phyloP scores from a whole-genome alignment of 257 asterid genomes.

The Nicotiana otophora region DNA sequence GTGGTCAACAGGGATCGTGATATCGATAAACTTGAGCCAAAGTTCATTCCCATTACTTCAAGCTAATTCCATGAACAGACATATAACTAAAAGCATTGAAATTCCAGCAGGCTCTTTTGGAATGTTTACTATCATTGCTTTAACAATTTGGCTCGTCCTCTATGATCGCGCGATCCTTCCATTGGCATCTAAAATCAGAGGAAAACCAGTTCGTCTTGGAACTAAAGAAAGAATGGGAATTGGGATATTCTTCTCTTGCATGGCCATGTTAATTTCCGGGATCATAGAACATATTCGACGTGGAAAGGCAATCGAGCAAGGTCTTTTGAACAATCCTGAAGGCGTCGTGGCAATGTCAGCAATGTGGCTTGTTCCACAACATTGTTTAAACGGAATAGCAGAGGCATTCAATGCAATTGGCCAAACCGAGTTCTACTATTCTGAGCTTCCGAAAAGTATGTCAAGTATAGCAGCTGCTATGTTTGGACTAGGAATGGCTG shows the following conservation, averaged over 20 bases:
- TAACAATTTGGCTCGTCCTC: slow-evolving; percentile 43
- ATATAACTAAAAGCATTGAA: slow-evolving; percentile 37
- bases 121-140: slow-evolving; percentile 34
- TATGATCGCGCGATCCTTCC: slow-evolving; percentile 60
- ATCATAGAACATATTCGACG: slow-evolving; percentile 43
- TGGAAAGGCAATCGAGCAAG: slow-evolving; percentile 35
- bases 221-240: slow-evolving; percentile 56
- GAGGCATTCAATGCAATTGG: slow-evolving; percentile 58
- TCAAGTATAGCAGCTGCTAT: slow-evolving; percentile 51
- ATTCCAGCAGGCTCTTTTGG: slow-evolving; percentile 68
- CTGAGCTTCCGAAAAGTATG: slow-evolving; percentile 61
- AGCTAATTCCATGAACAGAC: slow-evolving; percentile 62
- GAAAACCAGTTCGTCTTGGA: slow-evolving; percentile 38
- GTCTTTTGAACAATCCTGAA: slow-evolving; percentile 31
- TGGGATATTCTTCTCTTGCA: slow-evolving; percentile 39
- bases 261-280: slow-evolving; percentile 45
- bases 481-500: slow-evolving; percentile 49
- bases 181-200: slow-evolving; percentile 37
- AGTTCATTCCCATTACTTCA: slow-evolving; percentile 46
- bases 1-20: slow-evolving; percentile 70
- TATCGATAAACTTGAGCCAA: slow-evolving; percentile 52
- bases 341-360: slow-evolving; percentile 53
- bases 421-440: slow-evolving; percentile 54
- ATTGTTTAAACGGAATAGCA: slow-evolving; percentile 45
- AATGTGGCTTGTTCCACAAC: slow-evolving; percentile 64